Percentiles rank a stretch among this genome's conserved stretches.
phyloP scores from a whole-genome alignment of 2,329 filamentous ascomycete genomes.

The Fusarium sp. region DNA sequence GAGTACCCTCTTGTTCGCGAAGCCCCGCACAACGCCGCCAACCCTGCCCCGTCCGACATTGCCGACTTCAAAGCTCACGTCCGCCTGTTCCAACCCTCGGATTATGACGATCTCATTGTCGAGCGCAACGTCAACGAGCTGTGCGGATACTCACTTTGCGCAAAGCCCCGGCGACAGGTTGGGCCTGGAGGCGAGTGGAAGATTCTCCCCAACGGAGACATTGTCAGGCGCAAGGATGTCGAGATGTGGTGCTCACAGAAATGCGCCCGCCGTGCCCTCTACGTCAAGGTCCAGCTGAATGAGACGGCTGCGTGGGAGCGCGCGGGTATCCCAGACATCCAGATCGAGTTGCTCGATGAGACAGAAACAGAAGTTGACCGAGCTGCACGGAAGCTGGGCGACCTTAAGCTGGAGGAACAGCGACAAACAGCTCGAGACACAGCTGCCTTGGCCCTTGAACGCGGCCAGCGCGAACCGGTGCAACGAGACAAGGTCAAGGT shows the following conservation, averaged over 20 bases:
- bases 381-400: constrained; percentile 50
- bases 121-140: constrained; percentile 84
- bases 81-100: constrained; percentile 78
- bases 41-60: constrained; percentile 65
- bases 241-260: constrained; percentile 86
- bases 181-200: constrained; percentile 70
- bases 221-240: constrained; percentile 74
- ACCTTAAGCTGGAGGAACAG: constrained; percentile 56
- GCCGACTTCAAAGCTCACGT: constrained; percentile 71
- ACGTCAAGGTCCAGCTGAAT: constrained; percentile 85
- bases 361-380: constrained; percentile 54
- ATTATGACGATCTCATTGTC: constrained; percentile 87
- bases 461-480: constrained; percentile 47
- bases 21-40: constrained; percentile 53
- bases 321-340: constrained; percentile 62
- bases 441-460: constrained; percentile 59
- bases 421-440: constrained; percentile 51
- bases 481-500: constrained; percentile 55
- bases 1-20: constrained; percentile 58
- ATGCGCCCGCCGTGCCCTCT: constrained; percentile 82
- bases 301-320: constrained; percentile 88
- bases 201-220: constrained; percentile 64
- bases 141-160: constrained; percentile 87
- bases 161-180: constrained; percentile 65
- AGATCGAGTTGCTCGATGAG: constrained; percentile 73